phyloP scores from a whole-genome alignment of 1,284 basidiomycete genomes.

The Puccinia horiana region DNA sequence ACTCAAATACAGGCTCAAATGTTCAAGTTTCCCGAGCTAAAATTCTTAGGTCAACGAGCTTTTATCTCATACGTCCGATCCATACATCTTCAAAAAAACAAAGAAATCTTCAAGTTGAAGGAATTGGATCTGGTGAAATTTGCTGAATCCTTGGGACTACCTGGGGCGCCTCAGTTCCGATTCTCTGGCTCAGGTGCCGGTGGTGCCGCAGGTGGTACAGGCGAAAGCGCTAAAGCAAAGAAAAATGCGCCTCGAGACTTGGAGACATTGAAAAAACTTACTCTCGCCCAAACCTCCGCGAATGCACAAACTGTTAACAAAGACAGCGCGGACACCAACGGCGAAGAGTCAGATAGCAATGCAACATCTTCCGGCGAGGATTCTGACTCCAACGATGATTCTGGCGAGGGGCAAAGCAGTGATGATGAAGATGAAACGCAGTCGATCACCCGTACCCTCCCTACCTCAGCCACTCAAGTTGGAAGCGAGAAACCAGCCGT shows the following conservation, averaged over 20 bases:
- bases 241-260: slow-evolving; percentile 56
- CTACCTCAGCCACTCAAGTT: slow-evolving; percentile 37
- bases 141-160: slow-evolving; percentile 85
- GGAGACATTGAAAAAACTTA: slow-evolving; percentile 35
- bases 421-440: slow-evolving; percentile 53
- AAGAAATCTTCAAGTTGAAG: slow-evolving; percentile 82
- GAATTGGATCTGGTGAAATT: slow-evolving; percentile 80
- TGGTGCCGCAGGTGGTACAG: slow-evolving; percentile 51
- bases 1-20: slow-evolving; percentile 88
- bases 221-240: slow-evolving; percentile 55
- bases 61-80: slow-evolving; percentile 96
- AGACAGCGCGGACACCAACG: slow-evolving; percentile 50
- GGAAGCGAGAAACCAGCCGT: slow-evolving; percentile 60
- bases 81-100: slow-evolving; percentile 89
- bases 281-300: neutral
- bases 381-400: slow-evolving; percentile 56
- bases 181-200: slow-evolving; percentile 70
- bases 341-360: slow-evolving; percentile 52
- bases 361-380: slow-evolving; percentile 53
- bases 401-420: slow-evolving; percentile 50
- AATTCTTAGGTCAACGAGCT: slow-evolving; percentile 90
- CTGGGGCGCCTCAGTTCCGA: slow-evolving; percentile 94
- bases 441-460: slow-evolving; percentile 43
- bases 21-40: slow-evolving; percentile 95
- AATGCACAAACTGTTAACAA: slow-evolving; percentile 40